Base-by-base conservation (phyloP, 2,329 filamentous ascomycete genomes). In the Hymenotorrendiella dingleyae region DNA sequence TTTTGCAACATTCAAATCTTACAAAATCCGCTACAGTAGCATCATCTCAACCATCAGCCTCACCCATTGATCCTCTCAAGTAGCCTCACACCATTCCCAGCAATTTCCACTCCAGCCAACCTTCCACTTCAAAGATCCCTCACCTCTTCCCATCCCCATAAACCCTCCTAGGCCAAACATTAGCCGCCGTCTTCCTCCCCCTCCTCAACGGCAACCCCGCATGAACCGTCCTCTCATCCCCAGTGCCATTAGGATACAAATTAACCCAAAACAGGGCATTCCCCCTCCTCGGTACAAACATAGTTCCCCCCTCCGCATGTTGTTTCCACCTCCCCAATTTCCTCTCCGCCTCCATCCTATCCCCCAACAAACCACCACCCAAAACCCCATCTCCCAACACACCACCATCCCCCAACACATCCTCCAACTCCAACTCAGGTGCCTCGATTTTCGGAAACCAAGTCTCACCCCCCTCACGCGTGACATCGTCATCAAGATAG, bases 181-280 rank as follows among this genome's bases (percentile, higher is more conserved):
- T 53, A 46, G 46, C 48, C 20, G 45, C 50, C 22, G 40, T 48
- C 42, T 53, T 53, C 12, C 42, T 40, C 27, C 48, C 50, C 37
- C 17, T 42, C 14, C 10, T 34, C 12, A 51, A n/a, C 14, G 28
- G 23, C 37, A 48, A 26, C 19, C 48, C 48, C 3, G 50, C 50
- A 49, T 49, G 48, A 14, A 46, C 36, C 28, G 42, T 40, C 38
- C 45, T 47, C 35, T 32, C 29, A 45, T 51, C 50, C 6, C 50
- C 48, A 12, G 48, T 53, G 36, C 45, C 44, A 49, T 48, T 53
- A 9, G 3, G 34, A 43, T 45, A 38, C 27, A 51, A 38, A 44
- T 53, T 51, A 37, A 51, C 42, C 50, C 45, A 53, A 38, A 53
- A 51, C 27, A 51, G 29, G 10, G 46, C 50, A 43, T 39, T 49